phyloP scores from a whole-genome alignment of 495 filamentous ascomycete genomes.

The Penicillium canariense region DNA sequence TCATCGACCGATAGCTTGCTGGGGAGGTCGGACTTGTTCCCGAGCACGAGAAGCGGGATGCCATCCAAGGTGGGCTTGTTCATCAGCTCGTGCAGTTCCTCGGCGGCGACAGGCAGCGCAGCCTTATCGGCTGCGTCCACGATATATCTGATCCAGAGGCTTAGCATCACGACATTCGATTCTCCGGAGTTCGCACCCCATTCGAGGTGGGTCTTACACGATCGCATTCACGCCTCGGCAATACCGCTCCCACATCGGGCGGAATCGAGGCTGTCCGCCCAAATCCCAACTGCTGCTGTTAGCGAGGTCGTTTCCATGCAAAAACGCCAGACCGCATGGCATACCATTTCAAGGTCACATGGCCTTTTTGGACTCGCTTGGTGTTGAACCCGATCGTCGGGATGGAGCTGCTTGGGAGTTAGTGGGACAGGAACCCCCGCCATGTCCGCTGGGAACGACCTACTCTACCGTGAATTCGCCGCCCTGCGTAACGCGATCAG shows the following conservation, averaged over 20 bases:
- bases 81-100: slow-evolving; percentile 88
- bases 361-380: slow-evolving; percentile 95
- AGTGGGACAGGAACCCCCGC: slow-evolving; percentile 26
- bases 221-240: slow-evolving; percentile 97
- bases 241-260: slow-evolving; percentile 99
- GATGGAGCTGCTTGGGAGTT: slow-evolving; percentile 72
- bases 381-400: slow-evolving; percentile 99
- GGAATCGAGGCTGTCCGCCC: slow-evolving; percentile 93
- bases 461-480: slow-evolving; percentile 99
- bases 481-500: slow-evolving; percentile 59
- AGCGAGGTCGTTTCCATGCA: slow-evolving; percentile 9
- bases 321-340: slow-evolving; percentile 11
- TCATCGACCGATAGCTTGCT: slow-evolving; percentile 89
- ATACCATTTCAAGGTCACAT: slow-evolving; percentile 97
- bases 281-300: slow-evolving; percentile 76
- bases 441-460: slow-evolving; percentile 40
- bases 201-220: slow-evolving; percentile 59
- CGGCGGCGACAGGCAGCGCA: slow-evolving; percentile 80
- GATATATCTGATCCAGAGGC: slow-evolving; percentile 64
- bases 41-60: slow-evolving; percentile 93
- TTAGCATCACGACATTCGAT: slow-evolving; percentile 14
- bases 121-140: slow-evolving; percentile 84
- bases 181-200: too few species aligned
- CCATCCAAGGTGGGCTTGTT: slow-evolving; percentile 80
- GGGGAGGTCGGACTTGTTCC: slow-evolving; percentile 93